phyloP scores from a whole-genome alignment of 2,329 filamentous ascomycete species.

The Hypoxylon sp. region DNA sequence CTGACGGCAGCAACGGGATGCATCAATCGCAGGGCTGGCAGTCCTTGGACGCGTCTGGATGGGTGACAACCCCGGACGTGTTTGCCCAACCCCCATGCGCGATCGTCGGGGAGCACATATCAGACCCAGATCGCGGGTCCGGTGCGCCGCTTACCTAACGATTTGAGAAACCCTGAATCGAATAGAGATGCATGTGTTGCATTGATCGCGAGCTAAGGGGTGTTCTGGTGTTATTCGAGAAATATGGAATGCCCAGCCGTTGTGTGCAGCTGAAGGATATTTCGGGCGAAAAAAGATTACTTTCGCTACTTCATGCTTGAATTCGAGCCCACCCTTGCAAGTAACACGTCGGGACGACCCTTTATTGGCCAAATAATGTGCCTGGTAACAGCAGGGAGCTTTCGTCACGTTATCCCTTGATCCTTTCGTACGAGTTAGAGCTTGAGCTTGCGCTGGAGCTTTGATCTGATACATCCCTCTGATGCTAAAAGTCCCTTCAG shows the following conservation, averaged over 20 bases:
- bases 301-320: conserved; percentile 23
- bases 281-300: conserved; percentile 22
- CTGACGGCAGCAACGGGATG: conserved; percentile 38
- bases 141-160: conserved; percentile 27
- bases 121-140: conserved; percentile 50
- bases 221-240: conserved; percentile 25
- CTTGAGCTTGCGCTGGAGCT: conserved; percentile 9
- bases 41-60: conserved; percentile 38
- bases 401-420: conserved; percentile 17
- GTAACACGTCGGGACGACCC: conserved; percentile 26
- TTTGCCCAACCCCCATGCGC: conserved; percentile 42
- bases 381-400: conserved; percentile 20
- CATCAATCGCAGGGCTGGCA: conserved; percentile 42
- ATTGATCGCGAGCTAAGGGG: conserved; percentile 28
- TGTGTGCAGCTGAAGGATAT: conserved; percentile 8
- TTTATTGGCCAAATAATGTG: conserved; percentile 28
- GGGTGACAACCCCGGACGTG: conserved; percentile 41
- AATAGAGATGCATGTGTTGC: conserved; percentile 18
- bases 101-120: conserved; percentile 49
- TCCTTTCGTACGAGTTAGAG: conserved; percentile 19
- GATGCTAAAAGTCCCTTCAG: conserved; percentile 18
- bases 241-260: conserved; percentile 9
- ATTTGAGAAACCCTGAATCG: conserved; percentile 24
- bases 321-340: conserved; percentile 29
- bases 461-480: conserved; percentile 21